Percentiles rank a stretch among this genome's conserved stretches.
Conservation (phyloP, 768 basidiomycete genomes). For the Suillus plorans region DNA sequence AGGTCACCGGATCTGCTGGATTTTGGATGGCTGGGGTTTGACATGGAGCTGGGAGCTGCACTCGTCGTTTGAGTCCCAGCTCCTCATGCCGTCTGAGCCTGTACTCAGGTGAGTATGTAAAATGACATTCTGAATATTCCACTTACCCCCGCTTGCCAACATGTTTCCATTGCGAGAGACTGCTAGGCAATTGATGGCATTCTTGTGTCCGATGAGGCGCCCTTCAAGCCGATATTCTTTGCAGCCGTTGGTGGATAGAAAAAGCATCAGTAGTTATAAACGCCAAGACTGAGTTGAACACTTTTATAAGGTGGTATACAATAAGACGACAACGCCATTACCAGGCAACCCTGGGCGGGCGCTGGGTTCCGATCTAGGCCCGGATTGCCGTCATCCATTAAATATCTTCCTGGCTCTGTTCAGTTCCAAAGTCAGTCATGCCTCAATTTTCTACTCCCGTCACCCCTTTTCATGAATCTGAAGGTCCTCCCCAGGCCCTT, state of each 20-base stretch:
- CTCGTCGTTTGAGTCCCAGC: too few relatives aligned
- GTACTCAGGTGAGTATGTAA: neutral
- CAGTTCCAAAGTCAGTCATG: neutral
- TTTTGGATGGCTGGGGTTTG: too few relatives aligned
- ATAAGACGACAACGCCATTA: too few relatives aligned
- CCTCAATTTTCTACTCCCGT: neutral
- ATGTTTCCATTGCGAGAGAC: constrained; percentile 19
- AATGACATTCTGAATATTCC: neutral
- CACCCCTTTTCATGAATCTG: neutral
- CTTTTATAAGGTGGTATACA: too few relatives aligned
- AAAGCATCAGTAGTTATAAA: neutral
- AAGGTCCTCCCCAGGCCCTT: neutral
- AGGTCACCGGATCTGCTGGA: too few relatives aligned
- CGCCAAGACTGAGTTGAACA: too few relatives aligned
- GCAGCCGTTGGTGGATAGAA: neutral
- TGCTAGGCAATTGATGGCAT: constrained; percentile 9
- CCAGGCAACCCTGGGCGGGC: neutral
- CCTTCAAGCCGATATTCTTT: neutral
- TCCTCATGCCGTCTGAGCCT: constrained; percentile 4
- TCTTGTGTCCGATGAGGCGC: constrained; percentile 15
- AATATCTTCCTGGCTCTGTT: neutral
- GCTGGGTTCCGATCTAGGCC: too few relatives aligned
- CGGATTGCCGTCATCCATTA: neutral
- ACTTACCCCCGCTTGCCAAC: constrained; percentile 18
- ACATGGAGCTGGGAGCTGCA: too few relatives aligned